Conservation (phyloP, 164 flowering plant genomes). For the Vitis rupestris region DNA sequence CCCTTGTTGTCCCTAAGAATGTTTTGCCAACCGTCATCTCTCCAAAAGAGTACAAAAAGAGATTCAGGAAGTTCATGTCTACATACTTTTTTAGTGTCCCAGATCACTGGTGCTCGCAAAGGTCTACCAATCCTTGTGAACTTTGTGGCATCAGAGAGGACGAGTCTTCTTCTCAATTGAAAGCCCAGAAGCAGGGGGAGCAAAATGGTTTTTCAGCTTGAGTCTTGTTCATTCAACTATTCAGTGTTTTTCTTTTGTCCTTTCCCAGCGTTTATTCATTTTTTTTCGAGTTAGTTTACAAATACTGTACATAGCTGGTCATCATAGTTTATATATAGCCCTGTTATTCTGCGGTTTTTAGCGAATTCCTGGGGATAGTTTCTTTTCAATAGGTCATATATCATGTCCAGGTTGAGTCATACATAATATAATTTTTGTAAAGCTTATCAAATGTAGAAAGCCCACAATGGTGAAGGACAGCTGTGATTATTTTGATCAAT, state of each 20-base stretch:
- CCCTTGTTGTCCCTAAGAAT: constrained; percentile 79
- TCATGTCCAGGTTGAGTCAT: background rate
- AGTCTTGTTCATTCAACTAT: background rate
- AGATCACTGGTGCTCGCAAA: constrained; percentile 55
- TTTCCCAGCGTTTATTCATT: background rate
- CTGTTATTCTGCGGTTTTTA: constrained; percentile 34
- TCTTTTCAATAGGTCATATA: constrained; percentile 16
- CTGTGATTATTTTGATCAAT: constrained; percentile 18
- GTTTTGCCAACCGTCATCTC: constrained; percentile 77
- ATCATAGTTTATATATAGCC: constrained; percentile 11
- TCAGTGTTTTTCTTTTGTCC: background rate
- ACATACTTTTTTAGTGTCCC: constrained; percentile 70
- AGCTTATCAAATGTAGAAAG: constrained; percentile 18
- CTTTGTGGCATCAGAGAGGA: constrained; percentile 27
- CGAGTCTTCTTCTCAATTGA: constrained; percentile 20
- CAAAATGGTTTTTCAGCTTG: constrained; percentile 10
- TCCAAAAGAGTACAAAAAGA: constrained; percentile 82
- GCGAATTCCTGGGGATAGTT: constrained; percentile 32
- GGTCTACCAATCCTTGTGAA: constrained; percentile 33
- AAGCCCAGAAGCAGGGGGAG: constrained; percentile 14
- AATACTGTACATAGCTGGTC: constrained; percentile 14
- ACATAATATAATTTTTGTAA: constrained; percentile 14
- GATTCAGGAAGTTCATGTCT: constrained; percentile 88
- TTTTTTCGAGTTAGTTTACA: background rate
- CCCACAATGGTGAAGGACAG: background rate